A percentile compares a stretch with the other conserved stretches of the same genome.
These are phyloP conservation scores for Sanghuangporus sanghuang DNA, from an alignment of 1,284 basidiomycete species.

Conservation along the genomic window DNA sequence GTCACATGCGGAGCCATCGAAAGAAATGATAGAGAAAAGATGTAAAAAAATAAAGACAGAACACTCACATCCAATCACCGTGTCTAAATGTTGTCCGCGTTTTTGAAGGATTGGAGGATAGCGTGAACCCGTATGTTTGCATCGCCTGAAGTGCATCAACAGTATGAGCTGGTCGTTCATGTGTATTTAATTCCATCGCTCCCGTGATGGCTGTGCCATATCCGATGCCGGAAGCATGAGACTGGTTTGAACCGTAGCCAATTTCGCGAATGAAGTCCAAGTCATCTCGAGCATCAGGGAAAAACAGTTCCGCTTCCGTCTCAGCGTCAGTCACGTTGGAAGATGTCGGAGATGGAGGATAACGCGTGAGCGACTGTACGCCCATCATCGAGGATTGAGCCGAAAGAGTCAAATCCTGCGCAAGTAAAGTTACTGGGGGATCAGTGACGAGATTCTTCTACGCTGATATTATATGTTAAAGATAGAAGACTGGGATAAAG, in stretches of 20 bases:
- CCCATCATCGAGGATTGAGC: slow-evolving; percentile 1
- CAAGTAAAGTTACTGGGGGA: background rate
- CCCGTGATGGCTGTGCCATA: background rate
- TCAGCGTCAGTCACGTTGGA: background rate
- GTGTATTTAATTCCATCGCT: background rate
- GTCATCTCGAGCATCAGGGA: background rate
- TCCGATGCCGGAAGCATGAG: background rate
- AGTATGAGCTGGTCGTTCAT: background rate
- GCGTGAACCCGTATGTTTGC: slow-evolving; percentile 31
- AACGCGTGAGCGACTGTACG: background rate
- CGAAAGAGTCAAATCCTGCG: background rate
- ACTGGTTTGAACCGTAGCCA: background rate
- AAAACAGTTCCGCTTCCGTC: slow-evolving; percentile 3
- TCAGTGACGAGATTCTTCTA: background rate
- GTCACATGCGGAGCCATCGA: background rate
- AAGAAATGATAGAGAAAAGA: background rate
- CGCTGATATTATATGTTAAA: background rate
- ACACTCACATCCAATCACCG: slow-evolving; percentile 76
- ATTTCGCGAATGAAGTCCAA: background rate
- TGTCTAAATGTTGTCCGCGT: slow-evolving; percentile 64
- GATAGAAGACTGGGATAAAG: background rate
- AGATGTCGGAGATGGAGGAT: slow-evolving; percentile 4
- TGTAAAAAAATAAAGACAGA: background rate
- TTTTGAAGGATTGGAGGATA: slow-evolving; percentile 72
- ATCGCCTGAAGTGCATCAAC: background rate